Conservation (phyloP, 1,284 basidiomycete species). For the Chalciporus sp. region DNA sequence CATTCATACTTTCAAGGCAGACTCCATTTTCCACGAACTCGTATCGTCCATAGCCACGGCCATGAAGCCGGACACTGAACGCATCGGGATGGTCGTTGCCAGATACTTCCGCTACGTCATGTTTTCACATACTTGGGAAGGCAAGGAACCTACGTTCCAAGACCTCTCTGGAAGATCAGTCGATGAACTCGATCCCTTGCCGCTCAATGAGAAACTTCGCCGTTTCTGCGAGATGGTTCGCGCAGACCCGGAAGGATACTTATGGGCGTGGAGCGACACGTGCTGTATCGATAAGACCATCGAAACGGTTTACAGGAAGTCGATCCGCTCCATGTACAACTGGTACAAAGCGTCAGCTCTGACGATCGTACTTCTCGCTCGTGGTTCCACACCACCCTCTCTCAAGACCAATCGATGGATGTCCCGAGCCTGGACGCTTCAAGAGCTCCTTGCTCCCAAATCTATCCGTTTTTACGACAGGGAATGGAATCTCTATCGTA, state of each 20-base stretch:
- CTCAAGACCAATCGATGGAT: constrained; percentile 13
- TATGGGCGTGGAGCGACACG: constrained; percentile 6
- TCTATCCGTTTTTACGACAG: constrained; percentile 9
- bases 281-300: neutral
- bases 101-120: constrained; percentile 19
- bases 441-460: constrained; percentile 13
- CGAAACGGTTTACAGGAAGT: constrained; percentile 1
- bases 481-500: constrained; percentile 9
- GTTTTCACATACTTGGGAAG: constrained; percentile 21
- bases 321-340: constrained; percentile 15
- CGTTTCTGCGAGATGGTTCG: neutral
- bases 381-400: neutral
- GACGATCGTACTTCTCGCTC: neutral
- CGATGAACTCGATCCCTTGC: neutral
- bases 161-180: constrained; percentile 6
- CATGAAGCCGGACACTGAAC: neutral
- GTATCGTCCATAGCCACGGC: constrained; percentile 6
- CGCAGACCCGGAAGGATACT: constrained; percentile 2
- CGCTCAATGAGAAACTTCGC: constrained; percentile 5
- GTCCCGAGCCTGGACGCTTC: constrained; percentile 3
- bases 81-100: constrained; percentile 1
- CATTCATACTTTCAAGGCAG: constrained; percentile 2
- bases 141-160: constrained; percentile 12
- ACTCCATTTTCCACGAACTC: constrained; percentile 5
- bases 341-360: constrained; percentile 12